Conservation (phyloP, 768 basidiomycete genomes). For the Kwoniella europaea region DNA sequence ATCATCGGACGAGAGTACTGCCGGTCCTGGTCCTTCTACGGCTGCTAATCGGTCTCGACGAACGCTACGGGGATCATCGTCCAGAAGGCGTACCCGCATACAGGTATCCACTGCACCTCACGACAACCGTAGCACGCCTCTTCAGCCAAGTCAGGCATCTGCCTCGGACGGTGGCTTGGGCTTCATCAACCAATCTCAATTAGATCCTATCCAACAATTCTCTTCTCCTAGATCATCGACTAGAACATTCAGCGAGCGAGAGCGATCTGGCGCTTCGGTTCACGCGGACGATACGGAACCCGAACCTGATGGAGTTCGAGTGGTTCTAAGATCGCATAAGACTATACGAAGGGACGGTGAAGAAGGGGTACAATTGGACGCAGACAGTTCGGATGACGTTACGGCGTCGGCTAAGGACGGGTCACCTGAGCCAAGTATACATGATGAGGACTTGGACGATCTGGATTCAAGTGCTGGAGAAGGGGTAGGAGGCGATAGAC, state of each 20-base stretch:
- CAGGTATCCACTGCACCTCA: neutral
- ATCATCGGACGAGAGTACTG: neutral
- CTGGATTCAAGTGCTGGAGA: neutral
- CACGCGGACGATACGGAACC: neutral
- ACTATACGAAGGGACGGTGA: neutral
- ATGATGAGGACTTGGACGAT: slow-evolving; percentile 6
- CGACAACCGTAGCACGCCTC: neutral
- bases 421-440: neutral
- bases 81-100: neutral
- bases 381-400: neutral
- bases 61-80: neutral
- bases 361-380: neutral
- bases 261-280: neutral
- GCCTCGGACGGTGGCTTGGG: too few relatives aligned
- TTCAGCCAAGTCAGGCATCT: neutral
- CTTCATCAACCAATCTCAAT: slow-evolving; percentile 4
- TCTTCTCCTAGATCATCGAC: slow-evolving; percentile 13
- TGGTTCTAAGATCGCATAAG: neutral
- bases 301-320: neutral
- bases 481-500: neutral
- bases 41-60: slow-evolving; percentile 9
- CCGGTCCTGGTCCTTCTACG: slow-evolving; percentile 19
- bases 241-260: too few relatives aligned
- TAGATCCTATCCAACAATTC: slow-evolving; percentile 29
- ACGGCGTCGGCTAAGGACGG: neutral